Base-by-base conservation (phyloP, 129 eudicot genomes). In the Daucus carota region DNA sequence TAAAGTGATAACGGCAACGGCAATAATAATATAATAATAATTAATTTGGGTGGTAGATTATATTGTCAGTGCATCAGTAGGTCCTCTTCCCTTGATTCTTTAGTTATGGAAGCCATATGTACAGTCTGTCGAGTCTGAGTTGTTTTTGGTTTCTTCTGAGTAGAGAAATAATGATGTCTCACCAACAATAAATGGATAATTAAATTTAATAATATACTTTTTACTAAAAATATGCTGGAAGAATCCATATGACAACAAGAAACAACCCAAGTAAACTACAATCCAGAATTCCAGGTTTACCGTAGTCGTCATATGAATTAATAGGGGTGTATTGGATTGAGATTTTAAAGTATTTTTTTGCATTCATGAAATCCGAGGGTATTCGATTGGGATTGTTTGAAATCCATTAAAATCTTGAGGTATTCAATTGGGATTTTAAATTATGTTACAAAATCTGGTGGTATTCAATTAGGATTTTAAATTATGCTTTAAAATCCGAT, bases 51-150 rank as follows among this genome's bases (percentile, higher is more conserved):
- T n/a, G 4, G 16, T n/a, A 57, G 65, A 57, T 57, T 57, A 57
- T 57, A 54, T 54, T 54, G 65, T 57, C 31, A 57, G 65, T 57
- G 65, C 65, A n/a, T n/a, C 31, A 8, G 70, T 29, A 16, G 70
- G 34, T 13, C 70, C 40, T 29, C 40, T 63, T 14, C 0, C 22
- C 6, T 12, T 29, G 36, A n/a, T 8, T 63, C 24, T 15, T 3
- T 1, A 31, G 29, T 12, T 33, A 26, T 29, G 70, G 33, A 63
- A 63, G 70, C 70, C 70, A 63, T 15, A 63, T 29, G 70, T 63
- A 63, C 70, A 63, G 40, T 63, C 70, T 63, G 70, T 63, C 10
- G 22, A 31, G 70, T 29, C 20, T 63, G 18, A 63, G 70, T 63
- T 63, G 36, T 63, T 12, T 63, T 63, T 63, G 34, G 70, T 29